A percentile compares a stretch with the other conserved stretches of the same genome.
phyloP scores from a whole-genome alignment of 352 stramenopile species.

The Pythium chondricola region DNA sequence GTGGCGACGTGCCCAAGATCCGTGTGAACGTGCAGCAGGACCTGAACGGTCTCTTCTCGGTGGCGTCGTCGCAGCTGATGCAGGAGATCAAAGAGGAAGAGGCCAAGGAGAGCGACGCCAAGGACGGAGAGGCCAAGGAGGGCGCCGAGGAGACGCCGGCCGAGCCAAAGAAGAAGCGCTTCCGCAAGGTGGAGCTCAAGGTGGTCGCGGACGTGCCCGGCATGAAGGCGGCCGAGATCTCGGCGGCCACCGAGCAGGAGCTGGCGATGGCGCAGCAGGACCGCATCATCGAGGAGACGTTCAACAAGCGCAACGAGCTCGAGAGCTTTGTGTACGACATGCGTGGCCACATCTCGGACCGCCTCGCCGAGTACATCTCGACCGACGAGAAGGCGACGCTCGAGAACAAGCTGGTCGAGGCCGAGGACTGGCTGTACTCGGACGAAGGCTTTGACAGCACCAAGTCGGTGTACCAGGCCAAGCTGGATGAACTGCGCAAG shows the following conservation, averaged over 20 bases:
- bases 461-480: constrained; percentile 95
- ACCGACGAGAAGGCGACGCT: constrained; percentile 87
- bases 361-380: constrained; percentile 84
- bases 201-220: constrained; percentile 58
- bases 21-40: constrained; percentile 98
- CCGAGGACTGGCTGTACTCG: constrained; percentile 98
- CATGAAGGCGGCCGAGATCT: constrained; percentile 51
- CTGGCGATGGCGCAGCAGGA: constrained; percentile 95
- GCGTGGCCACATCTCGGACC: constrained; percentile 92
- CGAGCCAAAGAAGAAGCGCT: constrained; percentile 94
- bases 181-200: constrained; percentile 86
- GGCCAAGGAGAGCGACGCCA: constrained; percentile 53
- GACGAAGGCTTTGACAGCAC: constrained; percentile 98
- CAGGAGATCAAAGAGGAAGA: constrained; percentile 93
- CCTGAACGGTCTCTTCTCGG: constrained; percentile 94
- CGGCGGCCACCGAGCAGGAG: constrained; percentile 83
- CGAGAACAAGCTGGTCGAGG: constrained; percentile 83
- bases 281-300: constrained; percentile 94
- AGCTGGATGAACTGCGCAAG: constrained; percentile 93
- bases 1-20: constrained; percentile 85
- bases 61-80: constrained; percentile 96
- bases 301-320: constrained; percentile 99
- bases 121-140: constrained; percentile 57
- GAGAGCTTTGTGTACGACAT: constrained; percentile 99
- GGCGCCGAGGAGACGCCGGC: constrained; percentile 62